phyloP scores from a whole-genome alignment of 768 basidiomycete genomes.

The Tricholoma flavovirens region DNA sequence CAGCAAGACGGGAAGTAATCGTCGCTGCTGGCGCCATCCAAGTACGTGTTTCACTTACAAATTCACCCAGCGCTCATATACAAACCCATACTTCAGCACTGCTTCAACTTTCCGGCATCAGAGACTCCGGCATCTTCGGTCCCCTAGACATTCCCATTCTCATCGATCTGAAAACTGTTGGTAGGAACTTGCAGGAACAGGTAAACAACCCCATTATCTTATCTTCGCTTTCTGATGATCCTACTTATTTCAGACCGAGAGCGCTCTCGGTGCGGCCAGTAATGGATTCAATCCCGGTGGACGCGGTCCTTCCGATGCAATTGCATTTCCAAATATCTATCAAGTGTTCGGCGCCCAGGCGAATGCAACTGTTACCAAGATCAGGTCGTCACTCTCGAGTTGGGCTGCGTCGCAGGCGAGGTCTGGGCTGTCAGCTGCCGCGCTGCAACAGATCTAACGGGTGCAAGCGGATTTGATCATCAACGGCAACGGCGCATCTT shows the following conservation, averaged over 20 bases:
- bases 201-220: conserved; percentile 11
- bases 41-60: conserved; percentile 12
- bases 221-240: neutral
- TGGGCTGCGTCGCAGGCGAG: conserved; percentile 42
- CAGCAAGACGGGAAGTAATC: conserved; percentile 45
- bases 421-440: conserved; percentile 32
- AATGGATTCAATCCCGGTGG: conserved; percentile 39
- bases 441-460: conserved; percentile 37
- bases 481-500: conserved; percentile 35
- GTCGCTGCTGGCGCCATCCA: conserved; percentile 48
- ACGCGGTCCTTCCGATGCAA: conserved; percentile 40
- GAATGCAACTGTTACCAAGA: conserved; percentile 27
- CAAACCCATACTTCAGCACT: conserved; percentile 35
- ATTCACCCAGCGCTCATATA: neutral
- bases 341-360: conserved; percentile 37
- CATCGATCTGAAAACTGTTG: conserved; percentile 45
- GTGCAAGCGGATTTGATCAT: conserved; percentile 44
- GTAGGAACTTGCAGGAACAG: conserved; percentile 56
- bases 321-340: conserved; percentile 47
- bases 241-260: conserved; percentile 30
- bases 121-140: conserved; percentile 38
- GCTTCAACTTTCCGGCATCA: conserved; percentile 53
- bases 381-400: conserved; percentile 28
- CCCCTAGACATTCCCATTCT: conserved; percentile 41
- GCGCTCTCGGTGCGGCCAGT: conserved; percentile 32